Evolutionary conservation across 805 yeast genomes (phyloP), one percentile per base, ranked within the genome.

Genomic region (Starmerella floris): DNA sequence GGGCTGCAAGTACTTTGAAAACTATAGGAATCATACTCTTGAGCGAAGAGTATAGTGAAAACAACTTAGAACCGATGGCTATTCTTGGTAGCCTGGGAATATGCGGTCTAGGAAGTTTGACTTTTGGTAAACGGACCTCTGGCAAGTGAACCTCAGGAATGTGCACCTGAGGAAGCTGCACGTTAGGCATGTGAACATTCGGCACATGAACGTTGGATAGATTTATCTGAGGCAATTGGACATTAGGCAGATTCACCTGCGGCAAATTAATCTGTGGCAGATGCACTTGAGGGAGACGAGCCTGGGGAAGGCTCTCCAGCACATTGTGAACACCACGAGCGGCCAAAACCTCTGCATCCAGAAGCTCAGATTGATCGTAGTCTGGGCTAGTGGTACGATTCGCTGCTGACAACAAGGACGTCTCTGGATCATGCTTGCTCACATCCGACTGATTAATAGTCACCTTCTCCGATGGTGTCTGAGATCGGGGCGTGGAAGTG

Each of bases 401-500:
- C 11, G 27, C 27, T 9, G 27, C 27, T 25, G 27, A 11, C 8
- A 11, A 9, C 27, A 25, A 20, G 16, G 28, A 17, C 37, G 21
- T 8, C n/a, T n/a, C n/a, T n/a, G n/a, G n/a, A n/a, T n/a, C n/a
- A n/a, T n/a, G n/a, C n/a, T n/a, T n/a, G n/a, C n/a, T n/a, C 28
- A 25, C 28, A 13, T 9, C 11, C 28, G 28, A 25, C 28, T 25
- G 11, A n/a, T n/a, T n/a, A n/a, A n/a, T n/a, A n/a, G n/a, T n/a
- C n/a, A n/a, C n/a, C n/a, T n/a, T n/a, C n/a, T n/a, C n/a, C n/a
- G n/a, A n/a, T n/a, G n/a, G 25, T 2, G 30, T 11, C n/a, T n/a
- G n/a, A n/a, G n/a, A n/a, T 3, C 37, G 35, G 25, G 50, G 47
- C 6, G 49, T 35, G 22, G 45, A 39, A 9, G 33, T 27, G 5